These are phyloP conservation scores for Wickerhamomyces sydowiorum DNA, from an alignment of 805 yeast species.

Conservation along the genomic window DNA sequence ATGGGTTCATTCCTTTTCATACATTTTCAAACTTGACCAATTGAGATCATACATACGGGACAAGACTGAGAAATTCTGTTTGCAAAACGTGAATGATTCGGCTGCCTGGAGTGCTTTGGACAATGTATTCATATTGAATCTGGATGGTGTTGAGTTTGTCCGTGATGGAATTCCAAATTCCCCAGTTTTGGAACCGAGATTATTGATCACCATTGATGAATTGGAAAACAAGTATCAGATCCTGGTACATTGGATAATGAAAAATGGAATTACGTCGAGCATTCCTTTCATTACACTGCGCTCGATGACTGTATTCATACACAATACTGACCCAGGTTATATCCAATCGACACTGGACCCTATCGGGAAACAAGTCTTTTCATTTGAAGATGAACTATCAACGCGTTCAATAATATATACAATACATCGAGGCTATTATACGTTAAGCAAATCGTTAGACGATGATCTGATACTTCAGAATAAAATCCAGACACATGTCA, in stretches of 20 bases:
- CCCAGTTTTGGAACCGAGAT: background rate
- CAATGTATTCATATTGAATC: background rate
- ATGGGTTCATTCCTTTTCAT: conserved; percentile 2
- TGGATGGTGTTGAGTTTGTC: background rate
- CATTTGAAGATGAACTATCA: background rate
- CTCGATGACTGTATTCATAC: background rate
- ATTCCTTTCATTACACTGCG: background rate
- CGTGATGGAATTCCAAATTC: background rate
- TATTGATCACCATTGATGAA: too few relatives aligned
- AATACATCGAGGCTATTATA: background rate
- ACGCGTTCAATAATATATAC: background rate
- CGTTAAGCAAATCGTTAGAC: background rate
- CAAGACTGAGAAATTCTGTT: conserved; percentile 20
- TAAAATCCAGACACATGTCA: background rate
- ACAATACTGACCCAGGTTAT: background rate
- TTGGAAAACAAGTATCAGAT: background rate
- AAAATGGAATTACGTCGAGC: background rate
- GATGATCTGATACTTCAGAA: background rate
- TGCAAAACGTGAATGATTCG: background rate
- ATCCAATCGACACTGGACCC: too few relatives aligned
- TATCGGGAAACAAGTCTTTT: too few relatives aligned
- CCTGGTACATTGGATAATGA: background rate
- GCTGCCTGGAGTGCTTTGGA: background rate
- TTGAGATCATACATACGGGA: background rate
- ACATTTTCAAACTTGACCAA: background rate